Base-by-base conservation (phyloP, 2,329 filamentous ascomycete species). In the Coniochaeta hoffmannii region DNA sequence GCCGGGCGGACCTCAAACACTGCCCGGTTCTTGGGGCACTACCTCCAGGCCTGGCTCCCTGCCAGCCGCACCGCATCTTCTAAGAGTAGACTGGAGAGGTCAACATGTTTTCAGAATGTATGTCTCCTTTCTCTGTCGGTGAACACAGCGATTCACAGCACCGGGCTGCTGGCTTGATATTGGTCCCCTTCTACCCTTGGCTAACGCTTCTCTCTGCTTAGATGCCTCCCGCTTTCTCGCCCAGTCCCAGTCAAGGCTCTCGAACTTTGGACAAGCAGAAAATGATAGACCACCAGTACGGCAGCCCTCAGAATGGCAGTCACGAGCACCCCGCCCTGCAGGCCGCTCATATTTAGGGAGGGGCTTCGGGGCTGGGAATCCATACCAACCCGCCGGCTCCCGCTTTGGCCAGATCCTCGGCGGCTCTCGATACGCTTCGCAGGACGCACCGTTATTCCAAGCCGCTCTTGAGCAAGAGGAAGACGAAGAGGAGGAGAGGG, bases 151-250 rank as follows among this genome's bases (percentile, higher is more conserved):
- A 46, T 51, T 53, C 55, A 44, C 35, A 50, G 26, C 31, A 28
- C 55, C 19, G 28, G 14, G 30, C 22, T 31, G 15, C 10, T 8
- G 22, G 19, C 14, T 24, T 55, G 24, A 34, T 32, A 15, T 22
- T 50, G 26, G 19, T 46, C 11, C 15, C 11, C 15, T 46, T 3
- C 14, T 3, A 46, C 10, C 15, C n/a, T 24, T n/a, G 24, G 51
- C 63, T 66, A 54, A 68, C 59, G 9, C 50, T 49, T 32, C 54
- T 51, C 54, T 54, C 54, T n/a, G n/a, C n/a, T n/a, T 67, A 97
- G 94, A 97, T 86, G 94, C 94, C 66, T 97, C 93, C 63, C 88
- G 87, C 64, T 99, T 99, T 71, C 85, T 99, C 65, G 90, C 92
- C 59, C 94, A 97, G 82, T 97, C 92, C 62, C 92, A 96, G 77